Base-by-base conservation (phyloP, 768 basidiomycete genomes). In the Clitopilus passeckerianus region DNA sequence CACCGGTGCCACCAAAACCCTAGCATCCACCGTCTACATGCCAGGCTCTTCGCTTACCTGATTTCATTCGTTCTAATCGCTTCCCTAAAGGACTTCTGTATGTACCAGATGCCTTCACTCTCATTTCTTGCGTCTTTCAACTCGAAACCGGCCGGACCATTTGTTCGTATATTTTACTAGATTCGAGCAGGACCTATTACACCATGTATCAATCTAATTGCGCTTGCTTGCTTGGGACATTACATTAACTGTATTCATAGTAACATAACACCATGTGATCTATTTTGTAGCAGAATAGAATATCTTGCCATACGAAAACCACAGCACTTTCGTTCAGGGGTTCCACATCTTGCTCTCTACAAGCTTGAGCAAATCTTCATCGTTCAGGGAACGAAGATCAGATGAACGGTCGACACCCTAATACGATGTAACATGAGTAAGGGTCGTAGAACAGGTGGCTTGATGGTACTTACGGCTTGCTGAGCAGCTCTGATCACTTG, bases 401-500 rank as follows among this genome's bases (percentile, higher is more conserved):
- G 68, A 64, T 30, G 79, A 78, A 44, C 74, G 78, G 63, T 87
- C 86, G 23, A 88, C 85, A 54, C 73, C 75, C 84, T 86, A 56
- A 50, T 34, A 34, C 62, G 60, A 37, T 43, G 18, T 50, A 59
- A 65, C 35, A 41, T 60, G 23, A 58, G 56, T 44, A 58, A 18
- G 46, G 53, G 33, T 34, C 18, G 58, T 34, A 59, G 46, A 53
- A 16, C 44, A 18, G 18, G 27, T 24, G 15, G 8, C 30, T 15
- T 53, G 56, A 43, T 23, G 53, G 24, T 2, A 77, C 83, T 63
- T 66, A 88, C 87, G 60, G 86, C 86, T 59, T 83, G 79, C 72
- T 95, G 93, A 35, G 93, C 92, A 37, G 85, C 80, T 57, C 87
- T 85, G 67, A 95, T 89, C 59, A 96, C 92, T 46, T 79, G 75